These are phyloP conservation scores for Ilex paraguariensis DNA, from an alignment of 305 asterid genomes.

Conservation along the genomic window DNA sequence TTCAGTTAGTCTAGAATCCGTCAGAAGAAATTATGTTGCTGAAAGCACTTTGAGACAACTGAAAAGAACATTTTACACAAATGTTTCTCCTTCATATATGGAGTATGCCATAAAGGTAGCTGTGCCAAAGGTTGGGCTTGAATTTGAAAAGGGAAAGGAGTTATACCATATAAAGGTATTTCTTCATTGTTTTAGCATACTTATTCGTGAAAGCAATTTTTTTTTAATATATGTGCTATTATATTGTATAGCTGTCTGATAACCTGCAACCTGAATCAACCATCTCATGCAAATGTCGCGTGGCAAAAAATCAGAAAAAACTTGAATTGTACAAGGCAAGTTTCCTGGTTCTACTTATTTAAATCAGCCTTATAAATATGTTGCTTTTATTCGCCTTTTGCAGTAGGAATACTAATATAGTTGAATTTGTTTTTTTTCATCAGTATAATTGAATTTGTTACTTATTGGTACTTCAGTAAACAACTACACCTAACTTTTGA, in stretches of 20 bases:
- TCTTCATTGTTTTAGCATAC: conserved; percentile 1
- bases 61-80: conserved; percentile 31
- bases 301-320: conserved; percentile 15
- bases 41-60: conserved; percentile 23
- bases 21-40: conserved; percentile 17
- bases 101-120: conserved; percentile 25
- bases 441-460: no score
- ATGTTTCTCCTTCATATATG: conserved; percentile 29
- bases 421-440: no score
- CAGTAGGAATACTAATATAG: no score
- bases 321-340: conserved; percentile 44
- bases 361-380: no score
- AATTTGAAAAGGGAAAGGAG: conserved; percentile 30
- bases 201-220: no score
- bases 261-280: conserved; percentile 29
- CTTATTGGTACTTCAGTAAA: no score
- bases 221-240: conserved; percentile 8
- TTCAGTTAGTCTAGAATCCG: conserved; percentile 22
- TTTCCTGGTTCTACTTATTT: background rate
- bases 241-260: conserved; percentile 31
- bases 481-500: background rate
- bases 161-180: conserved; percentile 36
- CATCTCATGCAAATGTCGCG: conserved; percentile 40
- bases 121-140: conserved; percentile 19
- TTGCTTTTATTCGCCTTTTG: no score